Conservation (phyloP, 2,329 filamentous ascomycete species). For the Apiospora aurea region DNA sequence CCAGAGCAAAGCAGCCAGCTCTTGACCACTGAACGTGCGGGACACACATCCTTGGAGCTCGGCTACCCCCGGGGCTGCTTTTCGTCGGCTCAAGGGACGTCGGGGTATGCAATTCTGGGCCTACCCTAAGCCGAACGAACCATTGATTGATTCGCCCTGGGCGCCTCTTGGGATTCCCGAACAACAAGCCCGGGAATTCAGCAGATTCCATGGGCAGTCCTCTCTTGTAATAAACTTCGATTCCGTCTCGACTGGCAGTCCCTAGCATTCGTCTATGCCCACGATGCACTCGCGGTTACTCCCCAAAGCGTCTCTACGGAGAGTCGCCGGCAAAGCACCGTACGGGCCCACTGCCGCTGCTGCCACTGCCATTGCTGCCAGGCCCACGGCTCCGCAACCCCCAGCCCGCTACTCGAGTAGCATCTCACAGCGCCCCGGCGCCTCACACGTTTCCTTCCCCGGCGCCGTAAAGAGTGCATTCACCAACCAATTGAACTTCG, state of each 20-base stretch:
- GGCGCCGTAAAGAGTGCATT: constrained; percentile 97
- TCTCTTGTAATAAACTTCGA: background rate
- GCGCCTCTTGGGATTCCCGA: background rate
- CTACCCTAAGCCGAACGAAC: constrained; percentile 12
- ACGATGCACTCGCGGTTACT: constrained; percentile 22
- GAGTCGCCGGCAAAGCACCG: constrained; percentile 24
- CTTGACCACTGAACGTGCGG: too few species aligned
- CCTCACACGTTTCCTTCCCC: constrained; percentile 75
- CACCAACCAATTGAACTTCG: constrained; percentile 79
- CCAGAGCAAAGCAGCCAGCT: background rate
- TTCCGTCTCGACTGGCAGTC: background rate
- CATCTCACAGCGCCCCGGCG: constrained; percentile 63
- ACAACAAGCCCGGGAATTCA: background rate
- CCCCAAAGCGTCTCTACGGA: constrained; percentile 18
- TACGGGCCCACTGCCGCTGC: constrained; percentile 20
- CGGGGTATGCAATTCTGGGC: constrained; percentile 7
- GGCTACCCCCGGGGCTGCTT: constrained; percentile 24
- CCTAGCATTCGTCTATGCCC: background rate
- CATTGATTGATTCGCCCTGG: background rate
- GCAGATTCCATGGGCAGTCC: background rate
- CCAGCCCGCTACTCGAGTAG: constrained; percentile 47
- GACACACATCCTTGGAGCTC: background rate
- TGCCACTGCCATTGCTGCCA: background rate
- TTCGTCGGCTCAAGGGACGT: constrained; percentile 25
- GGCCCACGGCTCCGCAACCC: constrained; percentile 21